A percentile compares a stretch with the other conserved stretches of the same genome.
Conservation (phyloP, 768 basidiomycete genomes). For the Hygrocybe punicea region DNA sequence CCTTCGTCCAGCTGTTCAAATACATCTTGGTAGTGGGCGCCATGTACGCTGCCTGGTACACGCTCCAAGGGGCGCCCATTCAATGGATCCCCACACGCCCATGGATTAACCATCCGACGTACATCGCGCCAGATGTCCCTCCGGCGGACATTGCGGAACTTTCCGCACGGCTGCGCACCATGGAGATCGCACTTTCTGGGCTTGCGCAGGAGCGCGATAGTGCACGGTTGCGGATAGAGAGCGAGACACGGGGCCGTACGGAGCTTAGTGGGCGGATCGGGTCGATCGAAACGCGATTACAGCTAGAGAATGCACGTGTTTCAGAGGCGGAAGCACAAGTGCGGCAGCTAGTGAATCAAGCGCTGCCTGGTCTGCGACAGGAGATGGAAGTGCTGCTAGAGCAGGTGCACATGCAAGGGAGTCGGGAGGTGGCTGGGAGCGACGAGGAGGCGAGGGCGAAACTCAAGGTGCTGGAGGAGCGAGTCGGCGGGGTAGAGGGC, state of each 20-base stretch:
- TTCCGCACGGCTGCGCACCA: conserved; percentile 53
- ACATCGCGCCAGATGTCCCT: conserved; percentile 52
- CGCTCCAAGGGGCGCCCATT: conserved; percentile 37
- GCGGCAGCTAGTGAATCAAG: conserved; percentile 43
- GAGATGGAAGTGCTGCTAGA: conserved; percentile 55
- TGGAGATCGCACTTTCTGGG: conserved; percentile 62
- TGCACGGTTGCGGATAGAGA: conserved; percentile 49
- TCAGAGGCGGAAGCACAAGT: conserved; percentile 53
- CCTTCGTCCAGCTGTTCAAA: conserved; percentile 36
- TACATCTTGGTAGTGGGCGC: conserved; percentile 42
- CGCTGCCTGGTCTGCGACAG: conserved; percentile 48
- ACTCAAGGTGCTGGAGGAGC: conserved; percentile 58
- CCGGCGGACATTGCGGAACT: conserved; percentile 67
- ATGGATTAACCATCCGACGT: conserved; percentile 15
- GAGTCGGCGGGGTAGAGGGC: conserved; percentile 57
- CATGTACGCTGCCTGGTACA: conserved; percentile 46
- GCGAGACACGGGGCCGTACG: conserved; percentile 46
- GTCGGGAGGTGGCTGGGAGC: conserved; percentile 18
- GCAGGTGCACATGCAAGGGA: conserved; percentile 29
- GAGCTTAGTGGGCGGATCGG: conserved; percentile 56
- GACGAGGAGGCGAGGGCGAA: conserved; percentile 59
- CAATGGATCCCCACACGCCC: conserved; percentile 33
- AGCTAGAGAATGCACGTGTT: conserved; percentile 42
- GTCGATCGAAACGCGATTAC: conserved; percentile 46
- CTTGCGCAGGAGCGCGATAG: conserved; percentile 56